Percentiles rank a stretch among this genome's conserved stretches.
These are phyloP conservation scores for Chlorociboria aeruginascens DNA, from an alignment of 495 filamentous ascomycete species.

Conservation along the genomic window DNA sequence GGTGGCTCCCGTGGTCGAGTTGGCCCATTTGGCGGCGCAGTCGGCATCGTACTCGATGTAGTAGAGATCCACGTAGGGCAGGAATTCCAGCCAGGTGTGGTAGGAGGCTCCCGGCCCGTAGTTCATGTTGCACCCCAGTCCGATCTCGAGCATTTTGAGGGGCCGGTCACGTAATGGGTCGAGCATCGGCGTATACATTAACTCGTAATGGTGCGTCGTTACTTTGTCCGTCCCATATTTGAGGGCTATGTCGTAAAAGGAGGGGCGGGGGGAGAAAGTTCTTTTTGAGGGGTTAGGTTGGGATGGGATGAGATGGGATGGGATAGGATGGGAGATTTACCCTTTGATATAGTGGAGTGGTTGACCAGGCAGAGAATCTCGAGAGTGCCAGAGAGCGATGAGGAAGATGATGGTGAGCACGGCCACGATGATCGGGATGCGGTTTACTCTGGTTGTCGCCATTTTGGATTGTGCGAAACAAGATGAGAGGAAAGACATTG, in stretches of 20 bases:
- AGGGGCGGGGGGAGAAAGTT: neutral
- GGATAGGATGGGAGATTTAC: neutral
- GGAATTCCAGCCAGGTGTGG: conserved; percentile 9
- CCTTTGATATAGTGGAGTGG: conserved; percentile 2
- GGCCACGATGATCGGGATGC: neutral
- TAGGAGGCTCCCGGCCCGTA: conserved; percentile 10
- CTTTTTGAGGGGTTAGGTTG: neutral
- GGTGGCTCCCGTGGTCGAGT: neutral
- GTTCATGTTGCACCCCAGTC: conserved; percentile 9
- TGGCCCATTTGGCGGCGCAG: conserved; percentile 7
- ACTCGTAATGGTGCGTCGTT: neutral
- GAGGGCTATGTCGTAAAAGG: neutral
- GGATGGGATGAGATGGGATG: too few species aligned
- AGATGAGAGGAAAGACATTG: neutral
- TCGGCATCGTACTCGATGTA: conserved; percentile 10
- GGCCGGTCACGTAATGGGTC: conserved; percentile 7
- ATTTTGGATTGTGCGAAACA: neutral
- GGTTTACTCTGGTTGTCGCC: neutral
- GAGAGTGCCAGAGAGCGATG: neutral
- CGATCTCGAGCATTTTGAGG: conserved; percentile 12
- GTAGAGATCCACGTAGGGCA: conserved; percentile 9
- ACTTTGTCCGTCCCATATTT: conserved; percentile 10
- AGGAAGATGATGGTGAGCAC: neutral
- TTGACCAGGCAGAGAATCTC: neutral
- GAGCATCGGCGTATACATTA: conserved; percentile 5